Conservation (phyloP, 2,329 filamentous ascomycete genomes). For the Trichoderma sp. region DNA sequence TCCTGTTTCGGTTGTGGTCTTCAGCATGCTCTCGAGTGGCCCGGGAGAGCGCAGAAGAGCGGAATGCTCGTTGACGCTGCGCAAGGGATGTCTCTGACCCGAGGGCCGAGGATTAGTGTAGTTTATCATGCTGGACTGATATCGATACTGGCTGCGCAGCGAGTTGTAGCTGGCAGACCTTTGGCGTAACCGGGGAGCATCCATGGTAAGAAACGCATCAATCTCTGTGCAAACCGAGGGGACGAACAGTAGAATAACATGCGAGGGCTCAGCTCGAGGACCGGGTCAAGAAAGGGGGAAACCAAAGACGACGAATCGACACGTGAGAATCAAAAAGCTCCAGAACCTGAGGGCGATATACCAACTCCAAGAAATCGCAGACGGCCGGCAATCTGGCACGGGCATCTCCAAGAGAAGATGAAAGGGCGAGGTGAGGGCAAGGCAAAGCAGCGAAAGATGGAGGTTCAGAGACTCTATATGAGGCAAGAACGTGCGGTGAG, state of each 20-base stretch:
- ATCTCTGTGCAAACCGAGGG: constrained; percentile 6
- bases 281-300: constrained; percentile 33
- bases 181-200: constrained; percentile 35
- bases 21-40: constrained; percentile 65
- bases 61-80: constrained; percentile 49
- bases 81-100: constrained; percentile 45
- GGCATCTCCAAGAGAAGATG: constrained; percentile 30
- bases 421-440: neutral
- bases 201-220: constrained; percentile 35
- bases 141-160: constrained; percentile 40
- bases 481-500: no score
- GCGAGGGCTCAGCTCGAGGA: constrained; percentile 28
- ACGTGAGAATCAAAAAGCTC: constrained; percentile 16
- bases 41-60: constrained; percentile 52
- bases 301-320: constrained; percentile 23
- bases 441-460: neutral
- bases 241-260: constrained; percentile 26
- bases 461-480: no score
- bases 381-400: constrained; percentile 29
- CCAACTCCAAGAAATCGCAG: constrained; percentile 31
- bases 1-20: constrained; percentile 67
- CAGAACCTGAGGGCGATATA: constrained; percentile 30
- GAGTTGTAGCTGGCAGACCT: constrained; percentile 48
- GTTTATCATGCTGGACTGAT: constrained; percentile 34
- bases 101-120: constrained; percentile 32